Evolutionary conservation across 1,284 basidiomycete genomes (phyloP), one percentile per base, ranked within the genome.

Genomic region (Irpex sp.): DNA sequence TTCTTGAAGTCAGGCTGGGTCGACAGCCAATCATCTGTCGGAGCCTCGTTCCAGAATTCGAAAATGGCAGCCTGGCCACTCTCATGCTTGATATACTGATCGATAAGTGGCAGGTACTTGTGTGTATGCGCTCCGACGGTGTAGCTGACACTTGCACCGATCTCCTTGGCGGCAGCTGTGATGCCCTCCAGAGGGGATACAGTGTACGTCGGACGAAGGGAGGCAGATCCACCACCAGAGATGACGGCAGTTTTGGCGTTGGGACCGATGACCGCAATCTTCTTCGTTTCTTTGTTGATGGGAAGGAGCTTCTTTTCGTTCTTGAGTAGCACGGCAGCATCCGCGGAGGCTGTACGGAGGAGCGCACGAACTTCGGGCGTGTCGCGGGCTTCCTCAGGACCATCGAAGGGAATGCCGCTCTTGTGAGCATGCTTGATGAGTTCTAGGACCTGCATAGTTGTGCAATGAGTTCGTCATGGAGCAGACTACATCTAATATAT

Each of bases 211-310:
- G 94, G 83, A 67, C 89, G 89, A n/a, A 95, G 83, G 1, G 90
- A 85, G 0, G 94, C 94, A 18, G 89, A 91, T 2, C 94, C 94
- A 32, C 94, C 94, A 27, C 94, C 94, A 2, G 90, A 91, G 7
- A 91, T 82, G 9, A 91, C 85, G n/a, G 85, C 77, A 1, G 88
- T 86, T 74, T 91, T 90, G n/a, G 92, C 92, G 76, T 94, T 95
- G 1, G 89, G 88, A 2, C 94, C 94, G 49, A 95, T 86, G 66
- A 95, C 88, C 0, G 92, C 92, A 63, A 94, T 84, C 76, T 89
- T 90, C 78, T 87, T 89, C 70, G 59, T 10, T 20, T 80, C 73
- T 0, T 83, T 79, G 4, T 82, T 79, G 15, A 94, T 82, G 6
- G 93, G 93, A 1, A 94, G 85, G 1, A 92, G 62, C 6, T 76